Evolutionary conservation across 345 rosid genomes (phyloP).

Genomic region (Camelina hispida): DNA sequence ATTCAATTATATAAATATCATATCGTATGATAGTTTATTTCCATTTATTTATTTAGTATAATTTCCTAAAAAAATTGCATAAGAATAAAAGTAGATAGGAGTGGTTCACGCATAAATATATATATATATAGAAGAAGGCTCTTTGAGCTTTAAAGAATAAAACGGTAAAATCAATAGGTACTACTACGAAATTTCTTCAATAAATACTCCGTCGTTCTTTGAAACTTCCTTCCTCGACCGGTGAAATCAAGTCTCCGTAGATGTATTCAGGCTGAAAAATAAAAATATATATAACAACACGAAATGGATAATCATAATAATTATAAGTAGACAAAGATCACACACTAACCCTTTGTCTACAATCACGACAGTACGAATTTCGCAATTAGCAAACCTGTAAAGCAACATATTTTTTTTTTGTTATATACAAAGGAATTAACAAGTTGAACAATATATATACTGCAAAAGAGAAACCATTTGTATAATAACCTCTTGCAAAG

Average conservation of each 20-base stretch:
- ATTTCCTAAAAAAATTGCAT: not conserved
- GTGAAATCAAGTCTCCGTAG: slow-evolving; percentile 25
- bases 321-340: not conserved
- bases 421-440: not conserved
- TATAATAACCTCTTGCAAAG: slow-evolving; percentile 43
- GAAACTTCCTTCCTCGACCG: slow-evolving; percentile 27
- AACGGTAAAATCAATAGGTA: slow-evolving; percentile 22
- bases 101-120: not conserved
- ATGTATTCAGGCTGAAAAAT: slow-evolving; percentile 27
- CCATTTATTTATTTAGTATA: not conserved
- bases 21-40: not conserved
- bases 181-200: not conserved
- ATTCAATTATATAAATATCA: not conserved
- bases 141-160: slow-evolving; percentile 27
- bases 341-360: slow-evolving; percentile 45
- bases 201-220: slow-evolving; percentile 8
- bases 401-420: not conserved
- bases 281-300: not conserved
- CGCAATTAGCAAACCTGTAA: slow-evolving; percentile 45
- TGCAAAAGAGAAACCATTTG: not conserved
- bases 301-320: not conserved
- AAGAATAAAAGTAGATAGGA: not conserved
- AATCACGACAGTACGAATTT: slow-evolving; percentile 45
- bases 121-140: not conserved
- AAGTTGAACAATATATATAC: not conserved